phyloP scores from a whole-genome alignment of 2,329 filamentous ascomycete genomes.

The Penicillium sp. region DNA sequence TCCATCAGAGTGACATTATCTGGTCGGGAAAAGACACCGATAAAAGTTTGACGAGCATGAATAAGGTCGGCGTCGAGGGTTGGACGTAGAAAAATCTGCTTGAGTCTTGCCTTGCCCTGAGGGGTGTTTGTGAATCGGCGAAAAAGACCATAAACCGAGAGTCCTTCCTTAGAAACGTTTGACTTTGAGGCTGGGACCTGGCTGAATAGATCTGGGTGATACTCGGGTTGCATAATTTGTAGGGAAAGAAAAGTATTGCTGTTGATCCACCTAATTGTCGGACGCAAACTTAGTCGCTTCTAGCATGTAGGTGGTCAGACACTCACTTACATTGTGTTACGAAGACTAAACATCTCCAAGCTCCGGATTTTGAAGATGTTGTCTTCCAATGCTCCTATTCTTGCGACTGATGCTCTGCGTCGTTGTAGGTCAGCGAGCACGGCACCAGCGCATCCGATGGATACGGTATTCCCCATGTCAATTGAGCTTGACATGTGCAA shows the following conservation, averaged over 20 bases:
- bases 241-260: slow-evolving; percentile 72
- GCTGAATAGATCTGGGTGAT: slow-evolving; percentile 73
- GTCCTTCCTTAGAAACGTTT: slow-evolving; percentile 67
- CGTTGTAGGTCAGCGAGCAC: slow-evolving; percentile 73
- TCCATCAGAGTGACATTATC: slow-evolving; percentile 58
- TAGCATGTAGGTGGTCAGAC: background rate
- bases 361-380: slow-evolving; percentile 55
- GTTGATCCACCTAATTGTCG: slow-evolving; percentile 66
- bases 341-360: slow-evolving; percentile 70
- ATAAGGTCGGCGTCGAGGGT: slow-evolving; percentile 64
- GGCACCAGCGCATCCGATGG: slow-evolving; percentile 82
- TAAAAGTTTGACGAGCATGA: slow-evolving; percentile 62
- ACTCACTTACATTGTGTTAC: slow-evolving; percentile 50
- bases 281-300: background rate
- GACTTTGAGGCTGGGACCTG: slow-evolving; percentile 59
- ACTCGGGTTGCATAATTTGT: slow-evolving; percentile 77
- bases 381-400: slow-evolving; percentile 54
- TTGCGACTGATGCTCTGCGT: slow-evolving; percentile 56
- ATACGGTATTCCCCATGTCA: slow-evolving; percentile 66
- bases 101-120: slow-evolving; percentile 68
- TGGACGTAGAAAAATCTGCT: slow-evolving; percentile 77
- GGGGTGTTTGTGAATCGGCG: slow-evolving; percentile 66
- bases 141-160: slow-evolving; percentile 81
- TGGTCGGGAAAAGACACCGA: slow-evolving; percentile 59
- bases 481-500: slow-evolving; percentile 65